Base-by-base conservation (phyloP, 441 rosid genomes). In the Gossypium gossypioides region DNA sequence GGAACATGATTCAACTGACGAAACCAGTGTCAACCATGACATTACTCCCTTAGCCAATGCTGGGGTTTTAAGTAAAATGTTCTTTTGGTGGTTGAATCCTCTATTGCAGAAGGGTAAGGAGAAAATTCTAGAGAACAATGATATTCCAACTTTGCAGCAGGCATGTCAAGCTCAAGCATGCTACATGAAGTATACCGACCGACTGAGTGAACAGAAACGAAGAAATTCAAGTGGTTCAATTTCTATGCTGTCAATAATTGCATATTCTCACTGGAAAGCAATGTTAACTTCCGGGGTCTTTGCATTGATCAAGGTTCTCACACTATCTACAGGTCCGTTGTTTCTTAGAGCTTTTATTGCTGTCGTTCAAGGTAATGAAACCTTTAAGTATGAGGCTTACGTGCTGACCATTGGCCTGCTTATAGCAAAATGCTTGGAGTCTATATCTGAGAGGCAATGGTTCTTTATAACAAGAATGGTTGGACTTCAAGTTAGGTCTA, bases 31-130 rank as follows among this genome's bases (percentile, higher is more conserved):
- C 65, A 27, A 58, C 19, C 55, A 59, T 2, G 72, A 69, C 34
- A 64, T 75, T 68, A 84, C 89, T 57, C 82, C 84, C 12, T 88
- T 86, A 72, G 78, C 83, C 5, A 58, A 70, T 46, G 86, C 88
- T 19, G 88, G 88, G 7, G 34, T 79, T 46, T 72, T 83, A 16
- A 81, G 84, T 57, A 74, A 25, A 50, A 42, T 86, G 74, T 76
- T 81, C 16, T 86, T 88, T 75, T 83, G 86, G 90, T 86, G 90
- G 92, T 51, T 84, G 69, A 84, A 86, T 83, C 83, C 90, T 19
- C 69, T 88, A 16, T 42, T 88, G 86, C 81, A 76, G 34, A 76
- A 82, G 66, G 87, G 92, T 0, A 82, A 75, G 42, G 64, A 76
- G 61, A 82, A 78, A 62, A 63, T 73, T 66, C 81, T 88, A 1